Percentiles rank a stretch among this genome's conserved stretches.
Conservation (phyloP, 192 early-diverging fungal genomes). For the Kickxella alabastrina region DNA sequence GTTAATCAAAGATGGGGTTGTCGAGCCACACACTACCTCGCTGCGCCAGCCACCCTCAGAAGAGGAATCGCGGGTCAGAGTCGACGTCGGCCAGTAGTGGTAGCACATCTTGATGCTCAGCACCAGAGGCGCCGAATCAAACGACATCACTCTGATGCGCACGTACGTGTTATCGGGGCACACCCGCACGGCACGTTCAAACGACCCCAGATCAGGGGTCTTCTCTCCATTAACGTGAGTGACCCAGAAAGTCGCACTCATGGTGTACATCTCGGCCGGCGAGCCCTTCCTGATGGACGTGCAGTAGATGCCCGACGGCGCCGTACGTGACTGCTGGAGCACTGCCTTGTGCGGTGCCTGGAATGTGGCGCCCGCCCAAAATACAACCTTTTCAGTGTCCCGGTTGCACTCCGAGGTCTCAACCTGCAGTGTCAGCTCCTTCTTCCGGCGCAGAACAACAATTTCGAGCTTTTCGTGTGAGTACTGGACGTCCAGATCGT, state of each 20-base stretch:
- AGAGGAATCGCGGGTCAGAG: constrained; percentile 20
- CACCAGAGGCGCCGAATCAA: constrained; percentile 52
- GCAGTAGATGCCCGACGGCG: constrained; percentile 64
- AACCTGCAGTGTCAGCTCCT: constrained; percentile 61
- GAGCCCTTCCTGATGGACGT: constrained; percentile 60
- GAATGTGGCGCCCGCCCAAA: constrained; percentile 82
- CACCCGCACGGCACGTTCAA: constrained; percentile 55
- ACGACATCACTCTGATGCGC: constrained; percentile 34
- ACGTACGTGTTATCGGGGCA: constrained; percentile 53
- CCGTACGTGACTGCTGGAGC: constrained; percentile 61
- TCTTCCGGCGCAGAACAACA: constrained; percentile 66
- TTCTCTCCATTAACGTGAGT: constrained; percentile 62
- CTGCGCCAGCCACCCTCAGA: neutral
- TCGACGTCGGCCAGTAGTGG: constrained; percentile 69
- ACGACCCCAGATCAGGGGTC: constrained; percentile 59
- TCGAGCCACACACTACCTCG: neutral
- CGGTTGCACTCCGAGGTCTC: constrained; percentile 58
- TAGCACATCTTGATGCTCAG: constrained; percentile 68
- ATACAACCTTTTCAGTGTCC: constrained; percentile 64
- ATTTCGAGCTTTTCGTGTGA: constrained; percentile 52
- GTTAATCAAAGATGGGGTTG: too few species aligned
- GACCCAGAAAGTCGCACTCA: constrained; percentile 59
- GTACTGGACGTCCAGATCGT: constrained; percentile 58
- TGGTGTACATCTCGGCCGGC: constrained; percentile 61
- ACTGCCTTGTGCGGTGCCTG: constrained; percentile 70